Conservation (phyloP, 805 yeast genomes). For the Saccharomycopsis sp. region DNA sequence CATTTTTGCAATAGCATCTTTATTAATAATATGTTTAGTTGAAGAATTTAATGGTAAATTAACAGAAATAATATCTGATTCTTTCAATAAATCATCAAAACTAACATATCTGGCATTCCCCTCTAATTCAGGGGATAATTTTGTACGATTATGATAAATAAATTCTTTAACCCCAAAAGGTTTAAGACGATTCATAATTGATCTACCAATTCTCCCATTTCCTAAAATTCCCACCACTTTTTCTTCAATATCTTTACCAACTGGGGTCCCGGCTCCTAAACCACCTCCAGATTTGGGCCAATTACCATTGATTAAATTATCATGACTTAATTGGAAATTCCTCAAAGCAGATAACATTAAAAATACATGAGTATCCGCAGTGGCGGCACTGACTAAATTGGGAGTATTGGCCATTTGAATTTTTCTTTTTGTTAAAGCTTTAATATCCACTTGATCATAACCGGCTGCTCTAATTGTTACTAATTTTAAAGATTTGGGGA, state of each 20-base stretch:
- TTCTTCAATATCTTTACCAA: slow-evolving; percentile 70
- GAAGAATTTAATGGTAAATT: slow-evolving; percentile 50
- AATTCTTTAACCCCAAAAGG: slow-evolving; percentile 72
- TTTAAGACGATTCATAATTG: slow-evolving; percentile 55
- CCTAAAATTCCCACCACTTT: slow-evolving; percentile 75
- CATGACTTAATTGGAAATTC: slow-evolving; percentile 54
- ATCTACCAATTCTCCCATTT: slow-evolving; percentile 85
- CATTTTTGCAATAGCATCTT: slow-evolving; percentile 29
- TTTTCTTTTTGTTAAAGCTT: slow-evolving; percentile 36
- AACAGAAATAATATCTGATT: slow-evolving; percentile 62
- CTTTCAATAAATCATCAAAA: slow-evolving; percentile 53
- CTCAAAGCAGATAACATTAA: slow-evolving; percentile 54
- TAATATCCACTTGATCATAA: slow-evolving; percentile 60
- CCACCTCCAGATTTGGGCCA: slow-evolving; percentile 50
- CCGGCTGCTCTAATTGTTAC: slow-evolving; percentile 66
- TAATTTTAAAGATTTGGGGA: slow-evolving; percentile 44
- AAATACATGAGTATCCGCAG: slow-evolving; percentile 62
- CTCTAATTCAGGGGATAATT: slow-evolving; percentile 52
- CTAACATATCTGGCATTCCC: slow-evolving; percentile 60
- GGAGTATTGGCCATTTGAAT: slow-evolving; percentile 66
- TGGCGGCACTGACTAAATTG: slow-evolving; percentile 53
- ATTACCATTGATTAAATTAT: slow-evolving; percentile 42
- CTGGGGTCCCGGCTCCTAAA: slow-evolving; percentile 46
- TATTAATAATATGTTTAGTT: slow-evolving; percentile 39
- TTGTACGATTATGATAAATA: slow-evolving; percentile 60